phyloP scores from a whole-genome alignment of 2,329 filamentous ascomycete species.

The Cladophialophora carrionii region DNA sequence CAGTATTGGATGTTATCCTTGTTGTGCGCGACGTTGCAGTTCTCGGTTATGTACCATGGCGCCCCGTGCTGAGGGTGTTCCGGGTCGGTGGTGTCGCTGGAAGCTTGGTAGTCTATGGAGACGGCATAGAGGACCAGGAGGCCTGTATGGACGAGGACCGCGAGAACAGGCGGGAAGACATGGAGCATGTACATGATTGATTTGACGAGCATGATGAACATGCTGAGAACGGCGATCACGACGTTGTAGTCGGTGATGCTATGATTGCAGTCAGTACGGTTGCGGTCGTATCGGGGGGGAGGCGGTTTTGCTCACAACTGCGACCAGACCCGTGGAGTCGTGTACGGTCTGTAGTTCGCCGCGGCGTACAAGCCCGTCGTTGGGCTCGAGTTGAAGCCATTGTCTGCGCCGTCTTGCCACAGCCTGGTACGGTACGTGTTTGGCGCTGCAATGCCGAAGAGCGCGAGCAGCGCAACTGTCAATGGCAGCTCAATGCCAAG shows the following conservation, averaged over 20 bases:
- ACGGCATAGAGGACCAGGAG: slow-evolving; percentile 60
- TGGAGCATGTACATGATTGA: slow-evolving; percentile 59
- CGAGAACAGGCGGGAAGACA: slow-evolving; percentile 60
- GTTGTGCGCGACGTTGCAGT: slow-evolving; percentile 57
- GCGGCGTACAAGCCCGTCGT: slow-evolving; percentile 59
- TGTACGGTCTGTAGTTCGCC: slow-evolving; percentile 61
- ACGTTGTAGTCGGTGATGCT: slow-evolving; percentile 66
- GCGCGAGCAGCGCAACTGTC: slow-evolving; percentile 60
- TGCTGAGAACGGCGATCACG: slow-evolving; percentile 62
- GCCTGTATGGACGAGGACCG: slow-evolving; percentile 55
- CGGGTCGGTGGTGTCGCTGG: slow-evolving; percentile 62
- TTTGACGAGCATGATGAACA: slow-evolving; percentile 65
- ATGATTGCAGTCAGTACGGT: slow-evolving; percentile 15
- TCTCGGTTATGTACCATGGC: slow-evolving; percentile 68
- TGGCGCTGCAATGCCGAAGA: slow-evolving; percentile 65
- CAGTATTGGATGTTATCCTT: slow-evolving; percentile 58
- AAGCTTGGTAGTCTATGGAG: slow-evolving; percentile 59
- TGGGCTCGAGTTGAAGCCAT: slow-evolving; percentile 66
- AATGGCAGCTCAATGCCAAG: slow-evolving; percentile 61
- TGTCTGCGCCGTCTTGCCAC: slow-evolving; percentile 64
- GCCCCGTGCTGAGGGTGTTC: slow-evolving; percentile 57
- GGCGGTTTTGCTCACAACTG: slow-evolving; percentile 54
- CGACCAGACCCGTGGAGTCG: slow-evolving; percentile 62
- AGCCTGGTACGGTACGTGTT: slow-evolving; percentile 64
- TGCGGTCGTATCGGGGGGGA: neutral